Conservation (phyloP, 768 basidiomycete genomes). For the Lepiota brunneoincarnata region DNA sequence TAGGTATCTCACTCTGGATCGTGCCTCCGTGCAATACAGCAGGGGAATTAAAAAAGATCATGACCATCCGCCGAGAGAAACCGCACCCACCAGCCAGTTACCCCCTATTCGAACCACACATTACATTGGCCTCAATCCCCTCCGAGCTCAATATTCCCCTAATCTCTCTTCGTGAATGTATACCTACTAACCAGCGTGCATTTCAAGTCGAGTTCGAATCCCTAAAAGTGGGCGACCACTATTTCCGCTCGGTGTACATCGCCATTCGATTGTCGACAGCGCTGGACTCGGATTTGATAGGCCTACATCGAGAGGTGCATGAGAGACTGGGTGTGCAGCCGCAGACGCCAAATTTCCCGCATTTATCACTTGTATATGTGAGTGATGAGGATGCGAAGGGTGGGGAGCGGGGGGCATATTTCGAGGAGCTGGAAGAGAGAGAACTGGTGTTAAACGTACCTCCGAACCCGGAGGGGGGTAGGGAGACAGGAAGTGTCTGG, state of each 20-base stretch:
- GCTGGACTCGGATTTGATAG: slow-evolving; percentile 40
- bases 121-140: slow-evolving; percentile 58
- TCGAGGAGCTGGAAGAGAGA: slow-evolving; percentile 35
- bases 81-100: slow-evolving; percentile 41
- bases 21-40: slow-evolving; percentile 51
- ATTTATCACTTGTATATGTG: slow-evolving; percentile 75
- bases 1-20: slow-evolving; percentile 59
- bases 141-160: slow-evolving; percentile 22
- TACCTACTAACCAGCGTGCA: slow-evolving; percentile 9
- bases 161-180: slow-evolving; percentile 18
- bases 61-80: slow-evolving; percentile 34
- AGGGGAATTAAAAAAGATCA: slow-evolving; percentile 40
- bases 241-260: slow-evolving; percentile 71
- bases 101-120: slow-evolving; percentile 63
- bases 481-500: slow-evolving; percentile 27
- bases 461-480: slow-evolving; percentile 6
- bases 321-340: slow-evolving; percentile 34
- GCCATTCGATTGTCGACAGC: slow-evolving; percentile 28
- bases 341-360: slow-evolving; percentile 60
- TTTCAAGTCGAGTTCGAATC: slow-evolving; percentile 48
- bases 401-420: slow-evolving; percentile 48
- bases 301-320: slow-evolving; percentile 49
- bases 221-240: slow-evolving; percentile 57
- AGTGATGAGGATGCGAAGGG: slow-evolving; percentile 55
- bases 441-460: slow-evolving; percentile 17